phyloP scores from a whole-genome alignment of 495 filamentous ascomycete species.

The Talaromyces adpressus region DNA sequence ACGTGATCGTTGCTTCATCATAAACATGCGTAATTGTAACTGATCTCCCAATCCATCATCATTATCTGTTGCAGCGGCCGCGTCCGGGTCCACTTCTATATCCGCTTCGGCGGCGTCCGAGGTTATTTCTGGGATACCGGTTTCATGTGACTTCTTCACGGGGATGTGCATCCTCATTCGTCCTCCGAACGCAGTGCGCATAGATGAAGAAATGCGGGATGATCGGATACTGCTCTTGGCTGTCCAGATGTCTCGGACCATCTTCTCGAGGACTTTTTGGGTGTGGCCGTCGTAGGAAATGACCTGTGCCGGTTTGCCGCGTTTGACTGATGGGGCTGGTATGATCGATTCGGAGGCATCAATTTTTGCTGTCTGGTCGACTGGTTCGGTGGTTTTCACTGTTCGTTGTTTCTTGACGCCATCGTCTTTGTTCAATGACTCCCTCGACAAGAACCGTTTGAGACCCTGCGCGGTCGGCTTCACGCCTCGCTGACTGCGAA shows the following conservation, averaged over 20 bases:
- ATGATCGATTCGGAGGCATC: neutral
- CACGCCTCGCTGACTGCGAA: neutral
- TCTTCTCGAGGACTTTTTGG: conserved; percentile 7
- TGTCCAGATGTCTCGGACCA: conserved; percentile 7
- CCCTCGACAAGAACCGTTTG: conserved; percentile 4
- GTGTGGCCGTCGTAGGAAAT: conserved; percentile 8
- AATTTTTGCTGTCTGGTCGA: neutral
- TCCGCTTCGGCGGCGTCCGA: neutral
- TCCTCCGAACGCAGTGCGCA: neutral
- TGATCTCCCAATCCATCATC: neutral
- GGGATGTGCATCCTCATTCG: neutral
- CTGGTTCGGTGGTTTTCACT: neutral
- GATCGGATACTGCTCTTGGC: conserved; percentile 8
- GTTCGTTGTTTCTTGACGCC: neutral
- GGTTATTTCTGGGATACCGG: neutral
- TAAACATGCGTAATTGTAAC: neutral
- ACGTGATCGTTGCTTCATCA: neutral
- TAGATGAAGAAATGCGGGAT: conserved; percentile 1
- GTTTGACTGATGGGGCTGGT: neutral
- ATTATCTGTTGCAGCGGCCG: neutral
- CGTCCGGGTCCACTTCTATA: neutral
- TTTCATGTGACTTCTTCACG: neutral
- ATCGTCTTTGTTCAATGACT: neutral
- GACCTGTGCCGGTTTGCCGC: neutral
- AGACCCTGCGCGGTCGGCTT: neutral